These are phyloP conservation scores for Heliocybe sulcata DNA, from an alignment of 1,284 basidiomycete species.

Conservation along the genomic window DNA sequence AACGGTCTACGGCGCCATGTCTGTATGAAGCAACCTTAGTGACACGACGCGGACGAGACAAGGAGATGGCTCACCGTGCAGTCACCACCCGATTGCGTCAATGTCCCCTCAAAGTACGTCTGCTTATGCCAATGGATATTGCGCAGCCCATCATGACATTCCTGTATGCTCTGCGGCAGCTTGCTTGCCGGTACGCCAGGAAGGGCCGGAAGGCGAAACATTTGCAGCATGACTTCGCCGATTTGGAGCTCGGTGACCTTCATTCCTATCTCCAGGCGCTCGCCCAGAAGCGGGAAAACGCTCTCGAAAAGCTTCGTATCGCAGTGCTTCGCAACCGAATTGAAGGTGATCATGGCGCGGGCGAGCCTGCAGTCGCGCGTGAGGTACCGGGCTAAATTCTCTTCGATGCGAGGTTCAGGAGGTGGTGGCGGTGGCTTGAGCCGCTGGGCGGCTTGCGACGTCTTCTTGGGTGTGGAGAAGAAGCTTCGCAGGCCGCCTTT, in stretches of 20 bases:
- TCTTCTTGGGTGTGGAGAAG: conserved; percentile 75
- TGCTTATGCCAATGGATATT: conserved; percentile 90
- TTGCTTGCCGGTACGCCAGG: conserved; percentile 74
- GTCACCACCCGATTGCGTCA: conserved; percentile 96
- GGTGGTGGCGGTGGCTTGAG: conserved; percentile 25
- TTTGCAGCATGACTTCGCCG: conserved; percentile 79
- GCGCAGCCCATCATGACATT: conserved; percentile 84
- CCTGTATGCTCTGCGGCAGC: conserved; percentile 88
- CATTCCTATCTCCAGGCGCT: conserved; percentile 52
- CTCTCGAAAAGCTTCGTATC: conserved; percentile 82
- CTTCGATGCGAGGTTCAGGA: conserved; percentile 35
- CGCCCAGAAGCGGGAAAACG: conserved; percentile 76
- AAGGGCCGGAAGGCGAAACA: conserved; percentile 86
- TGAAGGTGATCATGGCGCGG: conserved; percentile 79
- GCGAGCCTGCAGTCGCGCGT: conserved; percentile 76
- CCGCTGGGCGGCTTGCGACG: conserved; percentile 31
- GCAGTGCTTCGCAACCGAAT: conserved; percentile 75
- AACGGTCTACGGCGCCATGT: conserved; percentile 86
- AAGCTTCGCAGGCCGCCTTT: conserved; percentile 69
- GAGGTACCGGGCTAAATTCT: conserved; percentile 79
- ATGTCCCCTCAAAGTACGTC: conserved; percentile 85
- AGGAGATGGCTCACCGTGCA: conserved; percentile 51
- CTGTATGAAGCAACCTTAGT: conserved; percentile 28
- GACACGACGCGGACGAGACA: neutral
- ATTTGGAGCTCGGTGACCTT: conserved; percentile 54